phyloP scores from a whole-genome alignment of 345 rosid genomes.

The Hypericum androsaemum region DNA sequence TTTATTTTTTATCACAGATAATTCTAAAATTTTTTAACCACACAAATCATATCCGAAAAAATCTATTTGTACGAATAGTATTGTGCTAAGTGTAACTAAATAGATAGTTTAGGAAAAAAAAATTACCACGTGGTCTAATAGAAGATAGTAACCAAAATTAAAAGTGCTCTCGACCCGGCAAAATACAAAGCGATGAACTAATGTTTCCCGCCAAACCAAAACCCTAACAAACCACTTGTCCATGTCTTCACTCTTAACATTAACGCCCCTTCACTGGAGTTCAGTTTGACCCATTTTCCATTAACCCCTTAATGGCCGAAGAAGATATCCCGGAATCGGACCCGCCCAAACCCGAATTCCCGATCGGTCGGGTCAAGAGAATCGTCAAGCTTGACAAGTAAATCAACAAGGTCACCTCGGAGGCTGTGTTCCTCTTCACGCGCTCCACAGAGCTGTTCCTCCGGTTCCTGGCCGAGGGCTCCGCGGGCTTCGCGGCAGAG shows the following conservation, averaged over 20 bases:
- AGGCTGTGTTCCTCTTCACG: conserved; percentile 56
- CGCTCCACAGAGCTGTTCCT: conserved; percentile 63
- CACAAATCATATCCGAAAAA: no score
- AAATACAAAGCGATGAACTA: no score
- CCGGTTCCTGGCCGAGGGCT: conserved; percentile 58
- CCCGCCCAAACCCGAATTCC: conserved; percentile 38
- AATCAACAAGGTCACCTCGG: conserved; percentile 75
- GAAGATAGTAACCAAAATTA: no score
- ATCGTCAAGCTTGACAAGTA: conserved; percentile 84
- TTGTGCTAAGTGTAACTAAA: no score
- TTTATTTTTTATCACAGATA: no score
- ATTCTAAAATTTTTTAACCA: no score
- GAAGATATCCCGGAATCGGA: conserved; percentile 23
- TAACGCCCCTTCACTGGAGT: conserved; percentile 7
- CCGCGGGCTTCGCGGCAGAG: conserved; percentile 41
- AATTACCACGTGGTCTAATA: no score
- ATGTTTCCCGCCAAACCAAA: conserved; percentile 21
- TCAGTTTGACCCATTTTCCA: no score
- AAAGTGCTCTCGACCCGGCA: no score
- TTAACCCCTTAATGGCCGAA: conserved; percentile 75
- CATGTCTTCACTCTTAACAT: neutral
- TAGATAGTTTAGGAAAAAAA: no score
- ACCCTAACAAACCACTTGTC: neutral
- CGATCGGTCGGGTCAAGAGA: conserved; percentile 59
- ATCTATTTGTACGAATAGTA: no score